Evolutionary conservation across 2,329 filamentous ascomycete genomes (phyloP).

Genomic region (Lachnellula willkommii): DNA sequence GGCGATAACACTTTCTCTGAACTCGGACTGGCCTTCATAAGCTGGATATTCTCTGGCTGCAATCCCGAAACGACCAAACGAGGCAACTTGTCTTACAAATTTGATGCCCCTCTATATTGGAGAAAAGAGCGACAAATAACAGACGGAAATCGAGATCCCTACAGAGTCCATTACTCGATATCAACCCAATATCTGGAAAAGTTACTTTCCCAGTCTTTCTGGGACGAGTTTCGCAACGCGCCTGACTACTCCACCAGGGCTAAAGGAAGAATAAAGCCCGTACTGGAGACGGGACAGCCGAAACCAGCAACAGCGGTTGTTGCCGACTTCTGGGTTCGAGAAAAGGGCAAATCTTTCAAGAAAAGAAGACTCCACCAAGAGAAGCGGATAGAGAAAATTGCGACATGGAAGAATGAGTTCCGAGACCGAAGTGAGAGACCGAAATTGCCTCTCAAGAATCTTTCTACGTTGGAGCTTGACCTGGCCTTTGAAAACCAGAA

Average conservation of each 20-base stretch:
- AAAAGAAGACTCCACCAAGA: neutral
- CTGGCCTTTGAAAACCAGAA: too few relatives aligned
- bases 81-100: neutral
- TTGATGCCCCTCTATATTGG: slow-evolving; percentile 4
- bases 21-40: slow-evolving; percentile 20
- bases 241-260: neutral
- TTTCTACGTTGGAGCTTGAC: too few relatives aligned
- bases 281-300: neutral
- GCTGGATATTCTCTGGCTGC: slow-evolving; percentile 21
- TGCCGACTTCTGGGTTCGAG: slow-evolving; percentile 1
- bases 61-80: slow-evolving; percentile 13
- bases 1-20: slow-evolving; percentile 15
- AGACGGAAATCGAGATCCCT: neutral
- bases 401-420: neutral
- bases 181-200: slow-evolving; percentile 1
- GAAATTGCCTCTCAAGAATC: too few relatives aligned
- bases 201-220: slow-evolving; percentile 2
- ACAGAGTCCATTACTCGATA: slow-evolving; percentile 3
- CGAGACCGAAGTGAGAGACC: too few relatives aligned
- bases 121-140: neutral
- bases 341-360: neutral
- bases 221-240: neutral
- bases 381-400: neutral
- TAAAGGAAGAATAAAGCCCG: neutral
- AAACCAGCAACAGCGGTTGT: slow-evolving; percentile 1